These are phyloP conservation scores for Nematocida sp. DNA, from an alignment of 371 early-diverging fungal genomes.

Conservation along the genomic window DNA sequence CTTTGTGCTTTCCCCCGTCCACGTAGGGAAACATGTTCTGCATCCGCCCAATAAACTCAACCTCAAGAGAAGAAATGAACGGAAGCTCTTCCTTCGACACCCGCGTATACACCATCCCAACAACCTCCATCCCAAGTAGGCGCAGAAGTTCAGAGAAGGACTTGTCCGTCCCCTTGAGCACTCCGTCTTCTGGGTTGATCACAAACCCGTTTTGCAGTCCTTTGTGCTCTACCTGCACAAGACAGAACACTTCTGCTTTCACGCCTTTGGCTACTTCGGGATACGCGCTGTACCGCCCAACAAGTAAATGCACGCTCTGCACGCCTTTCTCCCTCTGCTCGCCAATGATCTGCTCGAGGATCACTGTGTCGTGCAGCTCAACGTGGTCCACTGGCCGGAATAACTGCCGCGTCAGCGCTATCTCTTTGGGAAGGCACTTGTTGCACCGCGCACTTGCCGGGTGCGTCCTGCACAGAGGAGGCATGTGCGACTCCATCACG, in stretches of 20 bases:
- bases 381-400: slow-evolving; percentile 95
- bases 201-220: slow-evolving; percentile 74
- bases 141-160: slow-evolving; percentile 68
- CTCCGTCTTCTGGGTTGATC: slow-evolving; percentile 66
- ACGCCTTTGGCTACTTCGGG: slow-evolving; percentile 82
- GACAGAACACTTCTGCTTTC: slow-evolving; percentile 86
- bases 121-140: slow-evolving; percentile 68
- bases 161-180: slow-evolving; percentile 4
- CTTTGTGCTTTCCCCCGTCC: slow-evolving; percentile 63
- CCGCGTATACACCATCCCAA: slow-evolving; percentile 88
- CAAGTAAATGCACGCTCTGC: slow-evolving; percentile 83
- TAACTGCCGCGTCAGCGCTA: slow-evolving; percentile 65
- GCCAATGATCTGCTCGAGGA: slow-evolving; percentile 78
- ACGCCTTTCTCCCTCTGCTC: slow-evolving; percentile 77
- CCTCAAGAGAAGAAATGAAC: slow-evolving; percentile 83
- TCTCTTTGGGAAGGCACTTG: slow-evolving; percentile 54
- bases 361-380: slow-evolving; percentile 77
- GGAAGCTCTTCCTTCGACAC: slow-evolving; percentile 78
- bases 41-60: slow-evolving; percentile 77
- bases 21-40: slow-evolving; percentile 71
- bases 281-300: slow-evolving; percentile 83
- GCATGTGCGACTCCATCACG: slow-evolving; percentile 41
- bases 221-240: slow-evolving; percentile 84
- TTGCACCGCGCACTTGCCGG: slow-evolving; percentile 47
- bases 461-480: slow-evolving; percentile 49